Evolutionary conservation across 768 basidiomycete species (phyloP).

Genomic region (Leccinum truebloodii): DNA sequence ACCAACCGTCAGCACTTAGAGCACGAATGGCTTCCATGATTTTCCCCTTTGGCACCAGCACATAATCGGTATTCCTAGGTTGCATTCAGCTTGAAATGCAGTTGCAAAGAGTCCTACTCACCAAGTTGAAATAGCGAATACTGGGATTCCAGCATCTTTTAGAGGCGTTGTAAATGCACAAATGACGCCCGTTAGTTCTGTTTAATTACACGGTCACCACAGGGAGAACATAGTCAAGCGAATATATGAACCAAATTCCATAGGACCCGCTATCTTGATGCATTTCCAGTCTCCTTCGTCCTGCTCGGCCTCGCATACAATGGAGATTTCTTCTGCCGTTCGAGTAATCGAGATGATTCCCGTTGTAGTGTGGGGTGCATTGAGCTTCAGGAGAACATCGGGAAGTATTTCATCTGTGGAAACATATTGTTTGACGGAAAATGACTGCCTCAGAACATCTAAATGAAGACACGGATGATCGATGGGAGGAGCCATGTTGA

Average conservation of each 20-base stretch:
- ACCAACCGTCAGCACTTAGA: conserved; percentile 55
- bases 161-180: conserved; percentile 55
- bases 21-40: conserved; percentile 42
- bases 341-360: conserved; percentile 57
- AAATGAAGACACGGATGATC: conserved; percentile 49
- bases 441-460: conserved; percentile 43
- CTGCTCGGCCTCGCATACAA: conserved; percentile 48
- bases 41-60: conserved; percentile 52
- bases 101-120: conserved; percentile 27
- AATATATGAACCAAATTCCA: conserved; percentile 55
- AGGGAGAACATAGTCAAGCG: not conserved
- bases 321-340: conserved; percentile 60
- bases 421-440: conserved; percentile 46
- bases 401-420: conserved; percentile 36
- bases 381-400: conserved; percentile 26
- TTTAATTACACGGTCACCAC: conserved; percentile 6
- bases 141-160: conserved; percentile 48
- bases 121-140: conserved; percentile 69
- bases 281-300: conserved; percentile 52
- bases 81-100: not conserved
- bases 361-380: conserved; percentile 30
- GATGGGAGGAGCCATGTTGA: conserved; percentile 44
- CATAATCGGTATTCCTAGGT: conserved; percentile 65
- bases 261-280: conserved; percentile 64
- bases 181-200: conserved; percentile 59